Conservation (phyloP, 140 eudicot genomes). For the Oenanthe javanica region DNA sequence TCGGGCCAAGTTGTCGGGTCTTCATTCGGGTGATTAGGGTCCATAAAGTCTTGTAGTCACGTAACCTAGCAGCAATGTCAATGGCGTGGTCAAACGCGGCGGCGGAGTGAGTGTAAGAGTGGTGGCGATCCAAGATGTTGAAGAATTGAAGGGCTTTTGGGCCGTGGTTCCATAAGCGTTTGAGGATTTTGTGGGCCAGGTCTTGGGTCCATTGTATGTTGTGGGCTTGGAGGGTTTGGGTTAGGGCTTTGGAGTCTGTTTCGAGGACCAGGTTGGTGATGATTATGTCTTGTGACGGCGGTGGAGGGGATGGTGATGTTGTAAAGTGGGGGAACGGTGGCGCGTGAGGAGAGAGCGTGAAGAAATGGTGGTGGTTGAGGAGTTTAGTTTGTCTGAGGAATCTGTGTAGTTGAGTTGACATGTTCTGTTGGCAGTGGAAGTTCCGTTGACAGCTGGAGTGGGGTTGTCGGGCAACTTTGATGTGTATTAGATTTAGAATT, state of each 20-base stretch:
- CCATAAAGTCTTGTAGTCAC: conserved; percentile 63
- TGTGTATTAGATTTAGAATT: too few relatives aligned
- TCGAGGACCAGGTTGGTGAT: conserved; percentile 40
- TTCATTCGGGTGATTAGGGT: conserved; percentile 48
- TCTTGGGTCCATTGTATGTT: conserved; percentile 45
- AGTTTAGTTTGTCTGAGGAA: not conserved
- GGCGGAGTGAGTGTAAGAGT: conserved; percentile 50
- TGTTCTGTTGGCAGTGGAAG: not conserved
- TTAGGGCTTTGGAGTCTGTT: conserved; percentile 29
- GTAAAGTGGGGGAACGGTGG: conserved; percentile 9
- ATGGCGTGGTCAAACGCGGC: conserved; percentile 62
- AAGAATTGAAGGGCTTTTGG: conserved; percentile 83
- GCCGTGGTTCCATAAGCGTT: conserved; percentile 91
- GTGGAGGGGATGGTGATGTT: conserved; percentile 27
- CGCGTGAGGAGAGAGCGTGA: conserved; percentile 7
- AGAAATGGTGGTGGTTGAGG: not conserved
- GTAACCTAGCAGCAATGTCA: conserved; percentile 70
- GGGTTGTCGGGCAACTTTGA: too few relatives aligned
- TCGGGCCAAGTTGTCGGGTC: conserved; percentile 54
- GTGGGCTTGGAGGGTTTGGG: conserved; percentile 24
- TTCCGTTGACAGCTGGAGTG: not conserved
- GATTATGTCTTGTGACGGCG: conserved; percentile 20
- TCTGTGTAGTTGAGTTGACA: not conserved
- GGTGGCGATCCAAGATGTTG: conserved; percentile 53
- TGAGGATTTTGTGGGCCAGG: conserved; percentile 57